A percentile compares a stretch with the other conserved stretches of the same genome.
These are phyloP conservation scores for Polyporus tsugae DNA, from an alignment of 1,284 basidiomycete genomes.

Conservation along the genomic window DNA sequence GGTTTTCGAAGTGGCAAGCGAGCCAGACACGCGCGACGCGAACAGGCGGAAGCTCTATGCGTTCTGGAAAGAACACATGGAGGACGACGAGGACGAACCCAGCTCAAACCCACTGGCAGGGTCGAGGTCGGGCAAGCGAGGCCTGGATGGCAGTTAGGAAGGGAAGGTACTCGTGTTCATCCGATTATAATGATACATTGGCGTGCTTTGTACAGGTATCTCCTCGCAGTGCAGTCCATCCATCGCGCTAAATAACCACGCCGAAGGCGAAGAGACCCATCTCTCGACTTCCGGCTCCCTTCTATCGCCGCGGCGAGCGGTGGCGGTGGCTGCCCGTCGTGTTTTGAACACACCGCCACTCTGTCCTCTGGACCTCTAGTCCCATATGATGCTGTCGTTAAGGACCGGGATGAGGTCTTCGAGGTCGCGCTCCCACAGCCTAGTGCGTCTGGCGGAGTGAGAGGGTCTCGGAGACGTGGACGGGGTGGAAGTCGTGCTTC, in stretches of 20 bases:
- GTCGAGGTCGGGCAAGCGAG: slow-evolving; percentile 36
- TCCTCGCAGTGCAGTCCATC: background rate
- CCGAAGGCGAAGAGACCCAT: background rate
- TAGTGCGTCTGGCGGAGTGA: slow-evolving; percentile 22
- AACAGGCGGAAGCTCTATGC: slow-evolving; percentile 87
- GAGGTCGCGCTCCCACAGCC: slow-evolving; percentile 22
- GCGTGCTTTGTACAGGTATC: slow-evolving; percentile 29
- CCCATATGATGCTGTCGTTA: slow-evolving; percentile 34
- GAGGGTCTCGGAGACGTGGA: slow-evolving; percentile 27
- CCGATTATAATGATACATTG: slow-evolving; percentile 27
- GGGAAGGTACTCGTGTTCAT: slow-evolving; percentile 2
- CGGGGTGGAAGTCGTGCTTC: slow-evolving; percentile 28
- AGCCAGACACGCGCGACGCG: slow-evolving; percentile 75
- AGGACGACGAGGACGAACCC: slow-evolving; percentile 49
- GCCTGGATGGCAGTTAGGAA: slow-evolving; percentile 34
- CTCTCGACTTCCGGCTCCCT: background rate
- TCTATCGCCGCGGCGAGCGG: background rate
- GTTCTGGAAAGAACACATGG: slow-evolving; percentile 72
- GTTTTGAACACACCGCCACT: slow-evolving; percentile 11
- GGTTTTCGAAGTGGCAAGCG: slow-evolving; percentile 82
- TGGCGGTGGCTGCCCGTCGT: slow-evolving; percentile 9
- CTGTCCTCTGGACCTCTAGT: slow-evolving; percentile 14
- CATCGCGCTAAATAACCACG: background rate
- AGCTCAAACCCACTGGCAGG: background rate
- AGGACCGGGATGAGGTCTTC: slow-evolving; percentile 29